These are phyloP conservation scores for Aspergillus heteromorphus DNA, from an alignment of 495 filamentous ascomycete genomes.

Conservation along the genomic window DNA sequence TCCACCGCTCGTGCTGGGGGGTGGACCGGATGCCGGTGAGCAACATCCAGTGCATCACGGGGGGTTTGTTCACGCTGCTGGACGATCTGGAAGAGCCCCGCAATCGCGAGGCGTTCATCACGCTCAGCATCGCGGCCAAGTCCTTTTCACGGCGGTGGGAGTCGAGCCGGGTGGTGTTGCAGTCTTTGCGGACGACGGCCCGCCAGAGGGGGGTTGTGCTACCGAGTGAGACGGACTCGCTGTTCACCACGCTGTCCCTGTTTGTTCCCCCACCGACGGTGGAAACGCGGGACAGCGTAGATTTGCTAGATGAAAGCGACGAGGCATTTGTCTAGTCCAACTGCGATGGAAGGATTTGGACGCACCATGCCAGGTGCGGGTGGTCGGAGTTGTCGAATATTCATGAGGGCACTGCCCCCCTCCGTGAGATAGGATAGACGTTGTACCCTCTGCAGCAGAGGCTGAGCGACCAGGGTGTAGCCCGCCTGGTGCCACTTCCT, in stretches of 20 bases:
- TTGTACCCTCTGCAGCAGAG: no score
- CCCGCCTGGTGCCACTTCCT: no score
- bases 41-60: slow-evolving; percentile 26
- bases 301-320: neutral
- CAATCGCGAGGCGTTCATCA: slow-evolving; percentile 26
- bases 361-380: neutral
- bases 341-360: neutral
- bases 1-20: slow-evolving; percentile 22
- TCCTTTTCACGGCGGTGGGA: slow-evolving; percentile 27
- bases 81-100: slow-evolving; percentile 18
- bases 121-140: slow-evolving; percentile 17
- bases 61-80: slow-evolving; percentile 26
- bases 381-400: neutral
- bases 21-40: slow-evolving; percentile 21
- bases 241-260: slow-evolving; percentile 10
- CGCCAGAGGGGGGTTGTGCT: slow-evolving; percentile 20
- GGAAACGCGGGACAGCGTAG: neutral
- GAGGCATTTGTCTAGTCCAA: neutral
- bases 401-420: no score
- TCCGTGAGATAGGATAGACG: no score
- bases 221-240: slow-evolving; percentile 21
- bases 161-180: slow-evolving; percentile 22
- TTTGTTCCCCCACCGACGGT: neutral
- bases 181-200: slow-evolving; percentile 21
- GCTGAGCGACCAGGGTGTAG: no score